These are phyloP conservation scores for Datura wrightii DNA, from an alignment of 257 asterid genomes.

Conservation along the genomic window DNA sequence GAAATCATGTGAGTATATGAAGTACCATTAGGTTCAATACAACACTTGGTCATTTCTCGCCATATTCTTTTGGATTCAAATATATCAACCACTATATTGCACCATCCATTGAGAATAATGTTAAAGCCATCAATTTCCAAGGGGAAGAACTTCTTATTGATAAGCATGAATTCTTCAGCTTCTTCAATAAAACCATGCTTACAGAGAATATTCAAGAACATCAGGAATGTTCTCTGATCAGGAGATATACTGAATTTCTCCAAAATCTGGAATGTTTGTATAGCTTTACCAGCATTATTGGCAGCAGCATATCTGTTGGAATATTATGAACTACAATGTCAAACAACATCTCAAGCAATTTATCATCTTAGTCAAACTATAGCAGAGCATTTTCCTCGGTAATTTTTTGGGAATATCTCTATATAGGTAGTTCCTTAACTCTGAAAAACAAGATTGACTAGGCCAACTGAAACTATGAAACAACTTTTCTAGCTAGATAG, in stretches of 20 bases:
- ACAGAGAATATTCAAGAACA: constrained; percentile 71
- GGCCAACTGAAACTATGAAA: not conserved
- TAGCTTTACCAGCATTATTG: constrained; percentile 67
- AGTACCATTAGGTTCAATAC: constrained; percentile 69
- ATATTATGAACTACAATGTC: not conserved
- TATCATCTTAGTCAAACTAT: not conserved
- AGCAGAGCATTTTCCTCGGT: not conserved
- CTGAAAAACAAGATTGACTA: not conserved
- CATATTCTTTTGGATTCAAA: constrained; percentile 87
- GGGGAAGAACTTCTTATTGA: constrained; percentile 83
- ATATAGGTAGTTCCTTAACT: not conserved
- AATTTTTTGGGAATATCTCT: not conserved
- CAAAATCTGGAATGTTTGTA: constrained; percentile 73
- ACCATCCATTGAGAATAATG: constrained; percentile 89
- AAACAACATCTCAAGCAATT: constrained; percentile 3
- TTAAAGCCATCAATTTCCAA: constrained; percentile 76
- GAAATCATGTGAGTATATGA: constrained; percentile 82
- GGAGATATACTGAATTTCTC: constrained; percentile 77
- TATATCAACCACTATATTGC: constrained; percentile 65
- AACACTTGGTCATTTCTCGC: constrained; percentile 92
- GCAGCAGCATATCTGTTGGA: constrained; percentile 73
- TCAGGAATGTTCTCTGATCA: constrained; percentile 64
- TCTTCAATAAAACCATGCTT: constrained; percentile 86
- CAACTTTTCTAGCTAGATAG: not conserved
- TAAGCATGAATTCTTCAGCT: constrained; percentile 85